Percentiles rank a stretch among this genome's conserved stretches.
These are phyloP conservation scores for Curvularia spicifera DNA, from an alignment of 2,329 filamentous ascomycete genomes.

Conservation along the genomic window DNA sequence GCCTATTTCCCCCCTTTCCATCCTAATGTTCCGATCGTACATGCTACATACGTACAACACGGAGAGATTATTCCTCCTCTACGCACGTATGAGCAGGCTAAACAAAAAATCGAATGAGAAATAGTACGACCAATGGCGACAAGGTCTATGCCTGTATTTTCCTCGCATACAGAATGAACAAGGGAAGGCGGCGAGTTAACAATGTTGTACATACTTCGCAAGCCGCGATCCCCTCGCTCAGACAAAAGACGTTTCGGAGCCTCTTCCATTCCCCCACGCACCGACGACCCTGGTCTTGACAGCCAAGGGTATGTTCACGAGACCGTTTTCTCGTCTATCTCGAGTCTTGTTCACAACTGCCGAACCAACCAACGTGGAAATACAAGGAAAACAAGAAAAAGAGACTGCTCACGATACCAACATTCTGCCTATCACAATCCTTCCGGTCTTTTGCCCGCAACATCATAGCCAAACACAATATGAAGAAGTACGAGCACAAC, in stretches of 20 bases:
- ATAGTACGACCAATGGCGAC: not conserved
- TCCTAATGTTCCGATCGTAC: not conserved
- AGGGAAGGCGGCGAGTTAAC: not conserved
- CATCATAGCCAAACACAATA: not conserved
- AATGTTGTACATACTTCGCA: not conserved
- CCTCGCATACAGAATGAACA: not conserved
- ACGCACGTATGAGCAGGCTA: not conserved
- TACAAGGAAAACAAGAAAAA: not conserved
- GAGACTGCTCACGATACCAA: not conserved
- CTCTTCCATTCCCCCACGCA: not conserved
- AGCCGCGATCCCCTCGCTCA: not conserved
- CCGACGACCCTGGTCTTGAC: not conserved
- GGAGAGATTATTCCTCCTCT: not conserved
- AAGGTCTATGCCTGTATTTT: not conserved
- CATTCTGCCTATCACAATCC: not conserved
- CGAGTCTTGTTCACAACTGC: not conserved
- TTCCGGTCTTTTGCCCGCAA: not conserved
- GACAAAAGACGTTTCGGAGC: not conserved
- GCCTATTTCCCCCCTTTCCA: not conserved
- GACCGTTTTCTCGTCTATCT: not conserved
- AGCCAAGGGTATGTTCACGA: not conserved
- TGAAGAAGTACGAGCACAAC: not conserved
- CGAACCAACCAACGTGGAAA: not conserved
- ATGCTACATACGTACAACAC: not conserved
- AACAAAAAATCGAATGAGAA: not conserved